A percentile compares a stretch with the other conserved stretches of the same genome.
phyloP scores from a whole-genome alignment of 176 grass and related monocot species.

The Oryza meyeriana region DNA sequence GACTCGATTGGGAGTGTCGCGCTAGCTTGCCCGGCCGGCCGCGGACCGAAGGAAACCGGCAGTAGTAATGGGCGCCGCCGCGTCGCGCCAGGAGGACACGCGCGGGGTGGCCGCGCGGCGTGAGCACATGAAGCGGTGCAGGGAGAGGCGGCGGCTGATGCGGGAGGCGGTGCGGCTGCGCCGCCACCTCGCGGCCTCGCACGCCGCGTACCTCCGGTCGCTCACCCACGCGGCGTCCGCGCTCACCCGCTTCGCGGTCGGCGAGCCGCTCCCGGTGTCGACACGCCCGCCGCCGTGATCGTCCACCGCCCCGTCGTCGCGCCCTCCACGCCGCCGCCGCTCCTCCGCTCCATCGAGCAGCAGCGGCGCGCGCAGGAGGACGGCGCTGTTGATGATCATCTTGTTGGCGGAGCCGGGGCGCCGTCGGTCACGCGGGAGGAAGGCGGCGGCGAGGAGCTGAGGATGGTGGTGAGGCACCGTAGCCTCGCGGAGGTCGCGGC shows the following conservation, averaged over 20 bases:
- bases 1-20: background rate
- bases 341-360: constrained; percentile 33
- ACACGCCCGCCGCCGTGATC: constrained; percentile 58
- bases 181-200: constrained; percentile 59
- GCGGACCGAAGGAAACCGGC: background rate
- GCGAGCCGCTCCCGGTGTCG: constrained; percentile 72
- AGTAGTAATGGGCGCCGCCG: constrained; percentile 24
- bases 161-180: constrained; percentile 46
- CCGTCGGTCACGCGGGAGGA: background rate
- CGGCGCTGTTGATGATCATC: background rate
- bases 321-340: constrained; percentile 26
- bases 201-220: constrained; percentile 68
- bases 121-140: constrained; percentile 62
- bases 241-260: constrained; percentile 68
- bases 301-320: constrained; percentile 36
- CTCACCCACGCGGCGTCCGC: constrained; percentile 55
- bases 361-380: background rate
- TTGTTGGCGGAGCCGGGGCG: background rate
- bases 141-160: constrained; percentile 62
- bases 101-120: constrained; percentile 31
- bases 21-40: background rate
- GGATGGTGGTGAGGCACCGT: constrained; percentile 56
- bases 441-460: constrained; percentile 23
- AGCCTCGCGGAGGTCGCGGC: constrained; percentile 75
- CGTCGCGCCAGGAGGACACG: constrained; percentile 30